Conservation (phyloP, 139 green algal genomes). For the Chlorella vulgaris region DNA sequence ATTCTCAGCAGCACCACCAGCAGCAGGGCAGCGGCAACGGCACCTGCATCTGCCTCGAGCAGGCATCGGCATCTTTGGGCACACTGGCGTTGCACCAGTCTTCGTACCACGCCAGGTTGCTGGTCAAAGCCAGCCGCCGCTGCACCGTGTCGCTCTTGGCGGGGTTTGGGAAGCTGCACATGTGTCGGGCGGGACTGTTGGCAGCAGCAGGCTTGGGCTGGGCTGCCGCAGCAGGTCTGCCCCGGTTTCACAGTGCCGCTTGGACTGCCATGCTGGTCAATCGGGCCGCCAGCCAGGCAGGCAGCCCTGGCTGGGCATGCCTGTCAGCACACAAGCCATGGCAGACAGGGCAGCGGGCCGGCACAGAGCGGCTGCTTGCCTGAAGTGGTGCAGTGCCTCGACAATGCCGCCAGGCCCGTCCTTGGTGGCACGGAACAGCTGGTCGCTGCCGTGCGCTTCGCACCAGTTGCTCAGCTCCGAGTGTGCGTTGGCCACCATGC, state of each 20-base stretch:
- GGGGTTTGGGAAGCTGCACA: constrained; percentile 21
- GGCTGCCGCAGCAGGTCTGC: no score
- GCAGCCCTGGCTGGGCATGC: no score
- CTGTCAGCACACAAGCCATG: no score
- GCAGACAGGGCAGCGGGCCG: no score
- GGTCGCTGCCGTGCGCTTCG: constrained; percentile 44
- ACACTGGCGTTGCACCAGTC: constrained; percentile 11
- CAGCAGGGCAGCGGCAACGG: no score
- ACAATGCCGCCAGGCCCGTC: constrained; percentile 87
- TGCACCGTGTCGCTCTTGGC: constrained; percentile 17
- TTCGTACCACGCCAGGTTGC: neutral
- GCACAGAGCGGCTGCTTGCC: constrained; percentile 5
- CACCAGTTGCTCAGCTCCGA: constrained; percentile 79
- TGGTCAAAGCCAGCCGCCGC: neutral
- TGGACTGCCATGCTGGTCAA: no score
- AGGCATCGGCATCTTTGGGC: constrained; percentile 1
- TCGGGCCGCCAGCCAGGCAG: no score
- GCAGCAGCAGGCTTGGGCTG: no score
- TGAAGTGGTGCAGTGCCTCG: constrained; percentile 82
- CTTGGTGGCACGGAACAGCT: constrained; percentile 64
- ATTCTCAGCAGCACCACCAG: no score
- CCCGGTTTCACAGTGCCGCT: no score
- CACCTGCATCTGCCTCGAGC: neutral
- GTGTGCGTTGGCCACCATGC: constrained; percentile 89
- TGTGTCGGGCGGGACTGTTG: no score